Evolutionary conservation across 2,329 filamentous ascomycete species (phyloP), one percentile per base, ranked within the genome.

Genomic region (Geoglossum cookeanum): DNA sequence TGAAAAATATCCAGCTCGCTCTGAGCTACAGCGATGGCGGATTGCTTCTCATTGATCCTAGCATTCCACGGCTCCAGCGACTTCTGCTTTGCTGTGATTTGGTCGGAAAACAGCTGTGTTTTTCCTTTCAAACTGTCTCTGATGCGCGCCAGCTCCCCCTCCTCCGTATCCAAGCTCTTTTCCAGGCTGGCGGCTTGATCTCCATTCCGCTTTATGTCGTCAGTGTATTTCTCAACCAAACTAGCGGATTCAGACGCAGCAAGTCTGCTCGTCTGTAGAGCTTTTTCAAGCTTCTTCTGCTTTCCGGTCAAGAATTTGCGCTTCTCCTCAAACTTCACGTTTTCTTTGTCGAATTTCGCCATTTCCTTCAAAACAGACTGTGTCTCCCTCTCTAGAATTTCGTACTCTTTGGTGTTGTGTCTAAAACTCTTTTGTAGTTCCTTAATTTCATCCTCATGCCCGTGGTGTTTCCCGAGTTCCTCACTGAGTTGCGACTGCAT

Each of bases 271-370:
- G 83, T 84, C 57, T 81, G 76, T 60, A 92, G 86, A 0, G 84
- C 79, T 72, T 95, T 97, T 62, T 97, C 88, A 13, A 95, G 78
- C 72, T 98, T 98, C 74, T 92, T 95, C 64, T 87, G 84, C 73
- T 98, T 98, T 65, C 84, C 84, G 1, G 79, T 75, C 62, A 98
- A 72, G 69, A 97, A 97, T 68, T 98, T 98, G 68, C 85, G 84
- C 75, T 97, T 97, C 70, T 98, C 94, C 62, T 97, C 91, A 63
- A 94, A 90, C 67, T 98, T 98, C 70, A 98, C 92, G 27, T 84
- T 83, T 66, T 97, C 92, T 67, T 97, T 95, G 66, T 98, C 94
- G 60, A 94, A 89, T 66, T 90, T 91, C 49, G 88, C 83, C 71
- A 92, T 83, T 67, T 97, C 87, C 67, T 95, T 95, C 60, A 84